These are phyloP conservation scores for Triglochin maritima DNA, from an alignment of 106 monocot species.

Conservation along the genomic window DNA sequence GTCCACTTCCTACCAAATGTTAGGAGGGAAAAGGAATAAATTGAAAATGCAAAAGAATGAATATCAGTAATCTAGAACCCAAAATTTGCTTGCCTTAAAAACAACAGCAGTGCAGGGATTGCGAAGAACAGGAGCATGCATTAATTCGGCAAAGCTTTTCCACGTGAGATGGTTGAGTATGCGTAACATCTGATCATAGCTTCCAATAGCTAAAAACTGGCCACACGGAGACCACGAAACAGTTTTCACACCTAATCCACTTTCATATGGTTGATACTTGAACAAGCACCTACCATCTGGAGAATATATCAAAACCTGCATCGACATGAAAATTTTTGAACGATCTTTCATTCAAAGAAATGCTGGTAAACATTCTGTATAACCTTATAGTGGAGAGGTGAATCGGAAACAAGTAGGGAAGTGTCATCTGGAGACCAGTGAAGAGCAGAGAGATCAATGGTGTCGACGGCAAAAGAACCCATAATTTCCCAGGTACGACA, in stretches of 20 bases:
- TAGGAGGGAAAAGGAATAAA: neutral
- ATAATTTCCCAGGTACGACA: constrained; percentile 95
- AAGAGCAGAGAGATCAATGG: constrained; percentile 70
- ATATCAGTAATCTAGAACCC: neutral
- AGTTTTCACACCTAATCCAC: constrained; percentile 92
- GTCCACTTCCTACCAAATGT: constrained; percentile 67
- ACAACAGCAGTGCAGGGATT: constrained; percentile 55
- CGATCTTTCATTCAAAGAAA: too few species aligned
- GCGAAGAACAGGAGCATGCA: constrained; percentile 49
- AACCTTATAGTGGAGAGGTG: constrained; percentile 94
- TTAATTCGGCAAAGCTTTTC: constrained; percentile 90
- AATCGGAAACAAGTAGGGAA: constrained; percentile 87
- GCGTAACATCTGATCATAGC: constrained; percentile 85
- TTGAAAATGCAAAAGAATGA: neutral
- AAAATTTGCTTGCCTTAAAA: constrained; percentile 36
- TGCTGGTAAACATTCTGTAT: too few species aligned
- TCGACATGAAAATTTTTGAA: neutral
- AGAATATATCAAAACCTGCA: constrained; percentile 94
- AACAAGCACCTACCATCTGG: constrained; percentile 96
- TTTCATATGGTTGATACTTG: constrained; percentile 95
- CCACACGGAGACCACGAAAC: constrained; percentile 95
- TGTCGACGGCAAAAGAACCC: constrained; percentile 83
- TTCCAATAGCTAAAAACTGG: constrained; percentile 92
- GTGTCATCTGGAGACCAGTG: constrained; percentile 99
- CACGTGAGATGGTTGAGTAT: constrained; percentile 80